These are phyloP conservation scores for Rhodamnia rubescens DNA, from an alignment of 345 rosid genomes.

Conservation along the genomic window DNA sequence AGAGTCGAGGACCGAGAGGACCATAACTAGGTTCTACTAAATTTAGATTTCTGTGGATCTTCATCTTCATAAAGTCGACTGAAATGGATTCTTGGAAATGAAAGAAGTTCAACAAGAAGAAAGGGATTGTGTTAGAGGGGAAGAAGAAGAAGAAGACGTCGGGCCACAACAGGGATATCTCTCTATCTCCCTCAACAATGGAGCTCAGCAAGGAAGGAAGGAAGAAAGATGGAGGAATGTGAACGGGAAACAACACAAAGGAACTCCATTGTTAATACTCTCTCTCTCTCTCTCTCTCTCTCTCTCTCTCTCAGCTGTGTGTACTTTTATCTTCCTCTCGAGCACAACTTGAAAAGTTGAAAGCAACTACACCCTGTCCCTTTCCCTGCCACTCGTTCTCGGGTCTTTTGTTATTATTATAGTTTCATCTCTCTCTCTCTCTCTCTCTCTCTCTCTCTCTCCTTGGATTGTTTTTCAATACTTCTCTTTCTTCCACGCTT, in stretches of 20 bases:
- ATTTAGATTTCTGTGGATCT: background rate
- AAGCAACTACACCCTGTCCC: constrained; percentile 42
- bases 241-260: background rate
- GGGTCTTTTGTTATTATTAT: background rate
- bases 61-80: background rate
- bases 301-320: background rate
- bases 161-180: background rate
- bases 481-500: constrained; percentile 7
- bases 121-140: background rate
- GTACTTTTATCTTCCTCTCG: constrained; percentile 4
- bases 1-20: background rate
- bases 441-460: background rate
- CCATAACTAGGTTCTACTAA: background rate
- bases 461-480: background rate
- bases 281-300: background rate
- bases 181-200: background rate
- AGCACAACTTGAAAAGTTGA: constrained; percentile 19
- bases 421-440: background rate
- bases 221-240: background rate
- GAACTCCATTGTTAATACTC: background rate
- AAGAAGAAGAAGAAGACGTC: background rate
- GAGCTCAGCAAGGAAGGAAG: background rate
- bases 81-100: background rate
- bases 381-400: constrained; percentile 40
- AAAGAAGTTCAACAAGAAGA: background rate